A percentile compares a stretch with the other conserved stretches of the same genome.
These are phyloP conservation scores for Chaetomium strumarium DNA, from an alignment of 2,329 filamentous ascomycete genomes.

Conservation along the genomic window DNA sequence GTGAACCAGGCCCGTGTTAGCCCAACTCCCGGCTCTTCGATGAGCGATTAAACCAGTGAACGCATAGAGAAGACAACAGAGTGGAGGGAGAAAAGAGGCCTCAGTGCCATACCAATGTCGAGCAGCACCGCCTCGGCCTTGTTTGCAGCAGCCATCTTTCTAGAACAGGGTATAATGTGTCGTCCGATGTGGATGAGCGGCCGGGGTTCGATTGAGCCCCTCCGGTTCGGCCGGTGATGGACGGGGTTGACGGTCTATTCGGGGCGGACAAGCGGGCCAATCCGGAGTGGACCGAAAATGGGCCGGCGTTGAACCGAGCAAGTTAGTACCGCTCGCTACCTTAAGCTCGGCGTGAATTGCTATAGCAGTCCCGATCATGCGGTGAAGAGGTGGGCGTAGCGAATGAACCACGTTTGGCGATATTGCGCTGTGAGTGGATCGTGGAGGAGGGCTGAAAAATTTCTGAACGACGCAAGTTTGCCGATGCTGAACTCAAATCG, in stretches of 20 bases:
- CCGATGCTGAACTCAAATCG: slow-evolving; percentile 14
- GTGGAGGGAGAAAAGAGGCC: slow-evolving; percentile 18
- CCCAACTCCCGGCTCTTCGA: slow-evolving; percentile 29
- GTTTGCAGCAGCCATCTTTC: slow-evolving; percentile 32
- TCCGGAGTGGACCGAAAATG: background rate
- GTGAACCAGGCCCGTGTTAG: slow-evolving; percentile 32
- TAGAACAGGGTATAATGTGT: slow-evolving; percentile 1
- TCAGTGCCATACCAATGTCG: slow-evolving; percentile 47
- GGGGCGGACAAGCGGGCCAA: slow-evolving; percentile 4
- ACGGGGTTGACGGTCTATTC: background rate
- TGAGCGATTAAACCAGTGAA: background rate
- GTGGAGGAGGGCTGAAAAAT: slow-evolving; percentile 12
- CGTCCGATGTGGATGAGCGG: background rate
- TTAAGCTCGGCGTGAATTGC: background rate
- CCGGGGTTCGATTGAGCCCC: background rate
- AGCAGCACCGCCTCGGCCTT: slow-evolving; percentile 44
- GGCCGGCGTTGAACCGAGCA: background rate
- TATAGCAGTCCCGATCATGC: background rate
- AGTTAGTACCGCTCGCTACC: too few relatives aligned
- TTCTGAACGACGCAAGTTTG: slow-evolving; percentile 7
- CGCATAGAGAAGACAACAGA: slow-evolving; percentile 16
- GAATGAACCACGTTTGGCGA: slow-evolving; percentile 6
- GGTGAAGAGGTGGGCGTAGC: slow-evolving; percentile 11
- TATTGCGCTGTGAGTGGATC: slow-evolving; percentile 16
- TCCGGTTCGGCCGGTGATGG: background rate